Base-by-base conservation (phyloP, 2,329 filamentous ascomycete genomes). In the Cladosporium phlei region DNA sequence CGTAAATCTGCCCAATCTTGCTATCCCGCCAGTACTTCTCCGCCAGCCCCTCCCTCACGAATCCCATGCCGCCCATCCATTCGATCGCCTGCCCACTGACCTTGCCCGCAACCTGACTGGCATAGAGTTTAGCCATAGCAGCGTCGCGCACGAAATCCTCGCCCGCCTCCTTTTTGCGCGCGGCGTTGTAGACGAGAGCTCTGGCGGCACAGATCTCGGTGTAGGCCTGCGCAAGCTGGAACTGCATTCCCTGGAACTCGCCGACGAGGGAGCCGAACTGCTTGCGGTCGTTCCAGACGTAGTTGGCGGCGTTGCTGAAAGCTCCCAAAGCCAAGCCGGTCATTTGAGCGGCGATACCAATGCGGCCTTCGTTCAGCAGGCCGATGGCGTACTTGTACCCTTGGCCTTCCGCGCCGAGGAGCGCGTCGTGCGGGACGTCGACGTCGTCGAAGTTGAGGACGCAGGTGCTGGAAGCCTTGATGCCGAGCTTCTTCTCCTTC, bases 1-100 rank as follows among this genome's bases (percentile, higher is more conserved):
- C 91, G 32, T 59, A 54, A 38, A 57, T 97, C 55, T 89, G 89
- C 8, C 93, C 93, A 62, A 98, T 98, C 83, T 97, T 98, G 77
- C 86, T 93, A 67, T 98, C 93, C 37, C 93, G 78, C 78, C 85
- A 98, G 74, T 85, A 96, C 80, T 98, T 98, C 80, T 98, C 93
- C 0, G 93, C 93, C 49, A 95, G 82, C 0, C 93, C 93, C 68
- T 98, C 93, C 34, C 93, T 77, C 12, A 98, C 93, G 60, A 98
- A 98, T 35, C 93, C 93, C 93, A 98, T 97, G 33, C 93, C 93
- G 38, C 93, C 93, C 91, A 97, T 97, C 93, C 93, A 98, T 72
- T 98, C 93, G 21, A 98, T 82, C 0, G 91, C 93, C 38, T 86
- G 78, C 5, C 90, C 83, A 46, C 85, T 86, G 16, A 98, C 91